Evolutionary conservation across 257 asterid genomes (phyloP).

Genomic region (Prunella vulgaris): DNA sequence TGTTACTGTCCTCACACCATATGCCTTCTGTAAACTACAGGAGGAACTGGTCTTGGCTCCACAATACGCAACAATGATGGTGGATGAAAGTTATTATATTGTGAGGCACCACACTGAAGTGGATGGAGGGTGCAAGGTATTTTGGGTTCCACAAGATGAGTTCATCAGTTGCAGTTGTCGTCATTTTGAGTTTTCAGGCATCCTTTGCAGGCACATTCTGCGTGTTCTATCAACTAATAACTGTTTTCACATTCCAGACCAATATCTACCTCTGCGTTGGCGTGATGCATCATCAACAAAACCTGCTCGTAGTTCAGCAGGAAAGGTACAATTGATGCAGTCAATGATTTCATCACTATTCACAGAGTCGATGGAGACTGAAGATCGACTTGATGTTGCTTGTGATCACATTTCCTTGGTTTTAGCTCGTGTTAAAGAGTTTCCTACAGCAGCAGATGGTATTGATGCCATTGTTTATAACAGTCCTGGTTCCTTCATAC

Average conservation of each 20-base stretch:
- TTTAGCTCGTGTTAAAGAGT: constrained; percentile 42
- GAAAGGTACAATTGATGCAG: constrained; percentile 41
- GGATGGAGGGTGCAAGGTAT: constrained; percentile 51
- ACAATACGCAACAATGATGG: constrained; percentile 46
- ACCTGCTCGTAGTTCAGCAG: constrained; percentile 23
- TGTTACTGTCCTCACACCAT: constrained; percentile 47
- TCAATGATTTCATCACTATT: constrained; percentile 44
- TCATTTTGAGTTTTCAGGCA: constrained; percentile 57
- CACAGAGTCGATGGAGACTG: constrained; percentile 45
- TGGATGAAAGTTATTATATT: constrained; percentile 42
- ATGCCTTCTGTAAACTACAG: constrained; percentile 55
- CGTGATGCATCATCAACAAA: constrained; percentile 25
- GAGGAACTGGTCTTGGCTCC: constrained; percentile 55
- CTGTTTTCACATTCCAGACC: constrained; percentile 51
- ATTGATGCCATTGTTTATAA: constrained; percentile 34
- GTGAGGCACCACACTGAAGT: constrained; percentile 55
- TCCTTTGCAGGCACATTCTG: constrained; percentile 51
- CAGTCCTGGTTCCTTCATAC: constrained; percentile 44
- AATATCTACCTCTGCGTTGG: constrained; percentile 49
- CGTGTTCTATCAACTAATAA: constrained; percentile 51
- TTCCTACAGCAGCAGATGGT: constrained; percentile 27
- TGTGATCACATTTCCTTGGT: constrained; percentile 43
- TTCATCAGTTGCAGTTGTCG: constrained; percentile 49
- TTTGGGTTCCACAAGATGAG: constrained; percentile 56
- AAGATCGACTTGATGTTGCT: constrained; percentile 51